A percentile compares a stretch with the other conserved stretches of the same genome.
Evolutionary conservation across 345 rosid genomes (phyloP).

Genomic region (Brassica rapa): DNA sequence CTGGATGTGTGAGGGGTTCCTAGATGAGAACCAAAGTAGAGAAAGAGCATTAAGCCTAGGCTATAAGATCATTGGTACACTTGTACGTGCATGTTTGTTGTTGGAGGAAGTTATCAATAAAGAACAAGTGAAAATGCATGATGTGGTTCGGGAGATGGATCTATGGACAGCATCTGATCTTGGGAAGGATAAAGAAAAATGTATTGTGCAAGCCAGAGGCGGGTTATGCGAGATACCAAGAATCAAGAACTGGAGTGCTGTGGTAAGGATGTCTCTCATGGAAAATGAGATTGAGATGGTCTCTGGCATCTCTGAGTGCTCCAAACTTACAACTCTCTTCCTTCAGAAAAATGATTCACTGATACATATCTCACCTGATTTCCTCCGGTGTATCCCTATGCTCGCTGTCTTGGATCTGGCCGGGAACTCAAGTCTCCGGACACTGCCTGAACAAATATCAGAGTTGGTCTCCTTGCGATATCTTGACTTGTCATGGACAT

Average conservation of each 20-base stretch:
- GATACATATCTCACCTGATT: background rate
- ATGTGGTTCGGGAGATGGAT: background rate
- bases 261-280: background rate
- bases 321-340: conserved; percentile 16
- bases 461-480: background rate
- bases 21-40: background rate
- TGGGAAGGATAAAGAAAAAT: background rate
- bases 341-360: background rate
- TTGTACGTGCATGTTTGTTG: background rate
- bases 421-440: background rate
- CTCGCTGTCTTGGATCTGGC: conserved; percentile 34
- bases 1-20: background rate
- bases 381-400: conserved; percentile 33
- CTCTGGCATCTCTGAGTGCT: background rate
- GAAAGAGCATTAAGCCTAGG: background rate
- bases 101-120: background rate
- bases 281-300: background rate
- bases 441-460: conserved; percentile 29
- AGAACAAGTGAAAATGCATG: background rate
- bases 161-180: background rate
- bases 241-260: background rate
- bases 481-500: conserved; percentile 7
- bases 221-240: background rate
- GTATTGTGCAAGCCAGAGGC: background rate
- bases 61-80: background rate